These are phyloP conservation scores for Hysterangium stoloniferum DNA, from an alignment of 768 basidiomycete species.

Conservation along the genomic window DNA sequence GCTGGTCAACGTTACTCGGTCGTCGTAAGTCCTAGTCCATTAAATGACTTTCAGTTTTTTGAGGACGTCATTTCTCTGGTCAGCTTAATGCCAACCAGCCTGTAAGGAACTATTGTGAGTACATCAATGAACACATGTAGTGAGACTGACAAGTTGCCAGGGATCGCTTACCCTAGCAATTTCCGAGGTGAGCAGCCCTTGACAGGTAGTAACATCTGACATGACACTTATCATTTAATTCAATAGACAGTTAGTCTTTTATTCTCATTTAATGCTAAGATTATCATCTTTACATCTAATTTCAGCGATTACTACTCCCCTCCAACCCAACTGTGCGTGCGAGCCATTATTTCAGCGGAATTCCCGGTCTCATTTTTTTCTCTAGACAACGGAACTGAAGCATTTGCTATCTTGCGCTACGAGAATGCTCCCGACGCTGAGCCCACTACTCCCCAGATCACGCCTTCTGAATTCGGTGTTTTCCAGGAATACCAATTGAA, in stretches of 20 bases:
- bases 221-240: too few relatives aligned
- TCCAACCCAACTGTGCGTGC: background rate
- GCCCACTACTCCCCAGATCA: slow-evolving; percentile 20
- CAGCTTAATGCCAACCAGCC: slow-evolving; percentile 33
- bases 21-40: slow-evolving; percentile 17
- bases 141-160: background rate
- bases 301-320: background rate
- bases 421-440: slow-evolving; percentile 30
- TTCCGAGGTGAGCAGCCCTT: slow-evolving; percentile 5
- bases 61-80: background rate
- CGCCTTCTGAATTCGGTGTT: background rate
- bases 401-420: slow-evolving; percentile 39
- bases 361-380: background rate
- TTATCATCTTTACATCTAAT: slow-evolving; percentile 1
- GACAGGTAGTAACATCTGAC: too few relatives aligned
- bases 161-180: slow-evolving; percentile 19
- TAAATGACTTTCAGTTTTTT: background rate
- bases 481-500: slow-evolving; percentile 8
- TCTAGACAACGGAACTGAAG: slow-evolving; percentile 28
- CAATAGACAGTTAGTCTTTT: too few relatives aligned
- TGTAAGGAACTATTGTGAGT: slow-evolving; percentile 35
- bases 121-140: background rate
- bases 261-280: background rate
- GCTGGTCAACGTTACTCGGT: slow-evolving; percentile 32
- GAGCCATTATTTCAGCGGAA: background rate